These are phyloP conservation scores for Trichoderma aggressivum DNA, from an alignment of 2,329 filamentous ascomycete species.

Conservation along the genomic window DNA sequence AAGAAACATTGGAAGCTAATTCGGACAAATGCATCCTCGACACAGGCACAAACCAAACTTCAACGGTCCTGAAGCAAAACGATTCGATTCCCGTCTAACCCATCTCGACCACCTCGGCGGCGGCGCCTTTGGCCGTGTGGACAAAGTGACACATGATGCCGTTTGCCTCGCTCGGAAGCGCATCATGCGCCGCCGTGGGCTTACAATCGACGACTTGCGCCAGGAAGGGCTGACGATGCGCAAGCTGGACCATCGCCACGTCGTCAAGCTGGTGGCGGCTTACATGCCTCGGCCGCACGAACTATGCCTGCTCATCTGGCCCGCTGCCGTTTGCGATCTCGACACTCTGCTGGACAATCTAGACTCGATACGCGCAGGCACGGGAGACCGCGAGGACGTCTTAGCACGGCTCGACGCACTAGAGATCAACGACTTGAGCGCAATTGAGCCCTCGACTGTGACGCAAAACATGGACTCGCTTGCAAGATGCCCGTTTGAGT, in stretches of 20 bases:
- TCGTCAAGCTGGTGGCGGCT: slow-evolving; percentile 46
- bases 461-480: slow-evolving; percentile 24
- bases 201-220: slow-evolving; percentile 40
- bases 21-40: background rate
- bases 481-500: slow-evolving; percentile 38
- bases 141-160: slow-evolving; percentile 40
- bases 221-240: slow-evolving; percentile 48
- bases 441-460: slow-evolving; percentile 31
- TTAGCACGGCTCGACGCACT: slow-evolving; percentile 37
- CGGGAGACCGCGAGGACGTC: slow-evolving; percentile 41
- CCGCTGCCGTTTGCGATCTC: slow-evolving; percentile 46
- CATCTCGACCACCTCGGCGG: slow-evolving; percentile 39
- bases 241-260: slow-evolving; percentile 45
- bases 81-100: slow-evolving; percentile 33
- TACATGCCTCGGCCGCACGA: slow-evolving; percentile 41
- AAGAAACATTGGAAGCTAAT: background rate
- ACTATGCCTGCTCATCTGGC: slow-evolving; percentile 46
- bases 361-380: slow-evolving; percentile 37
- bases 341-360: slow-evolving; percentile 42
- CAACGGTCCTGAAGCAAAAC: slow-evolving; percentile 32
- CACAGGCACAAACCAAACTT: slow-evolving; percentile 32
- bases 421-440: slow-evolving; percentile 37
- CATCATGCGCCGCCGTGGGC: slow-evolving; percentile 35
- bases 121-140: slow-evolving; percentile 43
- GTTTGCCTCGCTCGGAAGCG: slow-evolving; percentile 46